Conservation (phyloP, 441 rosid species). For the Brassica hybrid region DNA sequence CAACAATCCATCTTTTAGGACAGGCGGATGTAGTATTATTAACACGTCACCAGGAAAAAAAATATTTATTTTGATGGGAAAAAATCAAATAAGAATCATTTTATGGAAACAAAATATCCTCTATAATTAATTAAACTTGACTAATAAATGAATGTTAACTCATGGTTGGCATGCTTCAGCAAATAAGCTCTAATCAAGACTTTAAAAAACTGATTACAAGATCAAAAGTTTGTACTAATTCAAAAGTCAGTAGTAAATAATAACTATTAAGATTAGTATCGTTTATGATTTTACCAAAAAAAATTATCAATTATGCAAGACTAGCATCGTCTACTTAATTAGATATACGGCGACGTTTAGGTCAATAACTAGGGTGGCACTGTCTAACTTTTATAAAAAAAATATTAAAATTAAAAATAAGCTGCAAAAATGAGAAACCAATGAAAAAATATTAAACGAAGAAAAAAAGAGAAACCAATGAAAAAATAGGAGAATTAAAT, state of each 20-base stretch:
- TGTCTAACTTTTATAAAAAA: neutral
- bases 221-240: conserved; percentile 20
- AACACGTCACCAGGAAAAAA: too few species aligned
- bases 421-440: conserved; percentile 29
- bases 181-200: conserved; percentile 20
- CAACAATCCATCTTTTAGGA: too few species aligned
- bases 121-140: neutral
- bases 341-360: conserved; percentile 11
- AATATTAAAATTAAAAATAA: neutral
- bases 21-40: too few species aligned
- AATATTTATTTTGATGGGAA: neutral
- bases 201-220: neutral
- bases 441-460: conserved; percentile 10
- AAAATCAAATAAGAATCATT: neutral
- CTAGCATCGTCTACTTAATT: neutral
- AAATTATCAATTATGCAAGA: neutral
- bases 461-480: conserved; percentile 37
- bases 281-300: neutral
- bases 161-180: conserved; percentile 24
- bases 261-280: neutral
- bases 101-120: conserved; percentile 2
- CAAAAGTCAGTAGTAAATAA: conserved; percentile 22
- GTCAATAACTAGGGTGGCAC: conserved; percentile 26
- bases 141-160: conserved; percentile 10
- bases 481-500: conserved; percentile 19